Conservation (phyloP, 2,329 filamentous ascomycete species). For the Dactylellina leptospora region DNA sequence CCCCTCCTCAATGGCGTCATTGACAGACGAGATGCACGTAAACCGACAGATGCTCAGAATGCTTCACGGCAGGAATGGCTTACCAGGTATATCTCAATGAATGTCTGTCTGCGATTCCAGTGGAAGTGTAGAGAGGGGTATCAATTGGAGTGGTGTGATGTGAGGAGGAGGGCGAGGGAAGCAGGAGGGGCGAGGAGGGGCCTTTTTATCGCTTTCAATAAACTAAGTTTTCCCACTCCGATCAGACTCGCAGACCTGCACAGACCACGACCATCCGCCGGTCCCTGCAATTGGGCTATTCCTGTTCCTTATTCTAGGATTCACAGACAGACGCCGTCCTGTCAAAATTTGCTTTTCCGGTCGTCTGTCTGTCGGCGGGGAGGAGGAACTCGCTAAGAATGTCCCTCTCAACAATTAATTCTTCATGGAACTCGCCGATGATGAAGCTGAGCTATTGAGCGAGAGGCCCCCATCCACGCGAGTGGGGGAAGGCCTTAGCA, state of each 20-base stretch:
- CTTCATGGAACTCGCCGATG: conserved; percentile 38
- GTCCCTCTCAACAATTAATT: conserved; percentile 27
- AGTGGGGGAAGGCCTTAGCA: neutral
- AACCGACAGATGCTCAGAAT: neutral
- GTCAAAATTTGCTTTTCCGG: neutral
- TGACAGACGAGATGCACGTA: neutral
- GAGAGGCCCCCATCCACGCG: no score
- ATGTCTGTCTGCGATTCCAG: conserved; percentile 25
- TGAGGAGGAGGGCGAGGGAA: conserved; percentile 5
- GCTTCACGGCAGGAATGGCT: neutral
- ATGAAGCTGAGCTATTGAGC: no score
- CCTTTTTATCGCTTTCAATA: conserved; percentile 31
- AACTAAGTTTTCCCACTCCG: conserved; percentile 28
- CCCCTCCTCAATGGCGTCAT: conserved; percentile 17
- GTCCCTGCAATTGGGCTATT: conserved; percentile 33
- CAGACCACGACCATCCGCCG: conserved; percentile 24
- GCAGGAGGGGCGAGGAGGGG: conserved; percentile 14
- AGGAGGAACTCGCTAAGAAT: conserved; percentile 38
- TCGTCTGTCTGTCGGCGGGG: neutral
- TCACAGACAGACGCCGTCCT: neutral
- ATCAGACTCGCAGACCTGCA: neutral
- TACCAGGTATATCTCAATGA: conserved; percentile 34
- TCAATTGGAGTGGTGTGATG: neutral
- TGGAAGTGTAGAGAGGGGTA: conserved; percentile 6
- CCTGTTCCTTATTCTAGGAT: neutral